Evolutionary conservation across 768 basidiomycete genomes (phyloP).

Genomic region (Neoboletus brunneissimus): DNA sequence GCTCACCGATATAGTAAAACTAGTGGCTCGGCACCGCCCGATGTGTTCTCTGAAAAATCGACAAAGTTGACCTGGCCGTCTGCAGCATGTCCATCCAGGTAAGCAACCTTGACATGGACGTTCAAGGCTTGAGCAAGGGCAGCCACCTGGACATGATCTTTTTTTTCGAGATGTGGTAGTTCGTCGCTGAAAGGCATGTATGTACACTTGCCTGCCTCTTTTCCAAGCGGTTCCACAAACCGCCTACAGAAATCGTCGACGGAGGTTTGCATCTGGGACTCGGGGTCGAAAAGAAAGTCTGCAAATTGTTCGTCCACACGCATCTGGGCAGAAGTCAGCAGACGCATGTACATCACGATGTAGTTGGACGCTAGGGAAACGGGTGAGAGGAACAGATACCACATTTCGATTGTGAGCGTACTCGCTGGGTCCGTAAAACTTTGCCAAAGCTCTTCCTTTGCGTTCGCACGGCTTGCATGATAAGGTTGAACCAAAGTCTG

Average conservation of each 20-base stretch:
- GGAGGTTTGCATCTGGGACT: conserved; percentile 55
- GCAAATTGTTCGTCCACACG: conserved; percentile 54
- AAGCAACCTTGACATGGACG: conserved; percentile 71
- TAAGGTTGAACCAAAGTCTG: conserved; percentile 43
- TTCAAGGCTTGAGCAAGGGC: conserved; percentile 69
- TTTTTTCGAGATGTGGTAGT: not conserved
- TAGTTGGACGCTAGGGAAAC: conserved; percentile 55
- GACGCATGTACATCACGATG: conserved; percentile 76
- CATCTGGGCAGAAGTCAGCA: conserved; percentile 82
- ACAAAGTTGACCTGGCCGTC: conserved; percentile 63
- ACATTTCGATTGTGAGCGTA: conserved; percentile 23
- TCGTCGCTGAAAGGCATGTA: not conserved
- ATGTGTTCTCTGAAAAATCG: conserved; percentile 52
- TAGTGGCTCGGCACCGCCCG: conserved; percentile 49
- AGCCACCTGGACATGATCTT: conserved; percentile 77
- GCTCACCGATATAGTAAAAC: conserved; percentile 73
- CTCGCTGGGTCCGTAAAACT: conserved; percentile 53
- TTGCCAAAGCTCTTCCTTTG: conserved; percentile 36
- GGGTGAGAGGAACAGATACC: conserved; percentile 1
- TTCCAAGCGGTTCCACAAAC: conserved; percentile 74
- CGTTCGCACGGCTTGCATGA: conserved; percentile 34
- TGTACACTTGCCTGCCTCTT: conserved; percentile 62
- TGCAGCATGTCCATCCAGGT: conserved; percentile 64
- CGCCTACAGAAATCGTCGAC: conserved; percentile 68
- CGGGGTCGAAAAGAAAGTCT: conserved; percentile 76